Evolutionary conservation across 345 rosid genomes (phyloP), one percentile per base, ranked within the genome.

Genomic region (Barbarea vulgaris): DNA sequence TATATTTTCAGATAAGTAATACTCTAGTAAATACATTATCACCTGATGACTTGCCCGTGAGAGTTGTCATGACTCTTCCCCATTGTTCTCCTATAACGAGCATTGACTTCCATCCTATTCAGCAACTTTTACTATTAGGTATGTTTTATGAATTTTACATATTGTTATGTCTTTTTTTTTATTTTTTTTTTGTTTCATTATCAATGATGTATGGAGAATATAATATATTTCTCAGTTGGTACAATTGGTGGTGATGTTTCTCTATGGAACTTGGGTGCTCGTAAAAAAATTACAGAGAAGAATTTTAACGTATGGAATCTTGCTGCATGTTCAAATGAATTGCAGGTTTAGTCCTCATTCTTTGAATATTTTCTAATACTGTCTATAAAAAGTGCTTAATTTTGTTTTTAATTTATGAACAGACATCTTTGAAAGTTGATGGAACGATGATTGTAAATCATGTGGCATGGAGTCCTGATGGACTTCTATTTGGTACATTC

Each of bases 381-480:
- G 9, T n/a, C 31, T 34, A 39, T 33, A 55, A 57, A 55, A 57
- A 56, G 44, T 72, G 22, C 51, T 34, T 50, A 77, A 72, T 25
- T 22, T 5, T 6, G 74, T 41, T 75, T n/a, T 55, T 21, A 51
- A 56, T 52, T 71, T 41, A n/a, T 77, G 73, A 37, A 28, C 44
- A 90, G 96, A 84, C 87, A 67, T 85, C 91, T 25, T 55, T 88
- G 68, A 66, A 84, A 41, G 86, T 44, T 77, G 98, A 86, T 76
- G 78, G 75, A 67, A 53, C 88, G 54, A 87, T 83, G 64, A 83
- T 93, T 0, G 90, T 90, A 58, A 90, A 93, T 76, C 89, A 96
- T 72, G 98, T 88, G 62, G 82, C 81, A 64, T 93, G 98, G 98
- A 90, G 96, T 77, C 87, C 96, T 18, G 91, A 93, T 83, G 98